Conservation (phyloP, 345 rosid species). For the Cochlearia excelsa region DNA sequence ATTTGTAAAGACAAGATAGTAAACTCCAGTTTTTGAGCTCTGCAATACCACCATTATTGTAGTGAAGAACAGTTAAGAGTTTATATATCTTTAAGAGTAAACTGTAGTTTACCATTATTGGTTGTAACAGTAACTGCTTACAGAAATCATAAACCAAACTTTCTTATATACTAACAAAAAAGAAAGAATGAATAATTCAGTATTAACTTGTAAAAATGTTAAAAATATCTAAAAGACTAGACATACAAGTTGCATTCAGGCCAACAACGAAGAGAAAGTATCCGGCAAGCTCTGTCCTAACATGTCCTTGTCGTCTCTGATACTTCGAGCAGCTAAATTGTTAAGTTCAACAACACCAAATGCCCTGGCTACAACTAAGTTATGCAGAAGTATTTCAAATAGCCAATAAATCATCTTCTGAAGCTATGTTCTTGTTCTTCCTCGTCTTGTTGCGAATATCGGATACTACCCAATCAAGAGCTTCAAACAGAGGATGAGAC, state of each 20-base stretch:
- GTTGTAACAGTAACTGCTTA: no score
- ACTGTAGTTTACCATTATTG: no score
- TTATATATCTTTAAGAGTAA: no score
- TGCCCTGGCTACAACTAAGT: not conserved
- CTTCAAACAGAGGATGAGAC: constrained; percentile 44
- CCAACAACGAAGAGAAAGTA: constrained; percentile 3
- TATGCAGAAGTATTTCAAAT: constrained; percentile 22
- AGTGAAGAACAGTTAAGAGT: no score
- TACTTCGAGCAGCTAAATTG: not conserved
- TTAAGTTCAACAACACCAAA: not conserved
- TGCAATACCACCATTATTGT: no score
- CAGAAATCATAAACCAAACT: no score
- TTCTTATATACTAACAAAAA: no score
- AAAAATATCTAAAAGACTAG: no score
- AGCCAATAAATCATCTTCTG: constrained; percentile 19
- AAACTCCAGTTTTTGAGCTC: no score
- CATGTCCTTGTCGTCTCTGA: not conserved
- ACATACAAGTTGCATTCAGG: not conserved
- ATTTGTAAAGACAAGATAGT: no score
- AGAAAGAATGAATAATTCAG: no score
- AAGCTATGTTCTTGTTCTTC: constrained; percentile 31
- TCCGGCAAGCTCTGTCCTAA: constrained; percentile 1
- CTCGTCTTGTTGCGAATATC: constrained; percentile 48
- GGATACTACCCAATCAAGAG: constrained; percentile 36
- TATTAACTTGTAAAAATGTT: no score